Evolutionary conservation across 1,139 yeast genomes (phyloP), one percentile per base, ranked within the genome.

Genomic region (Candida glucosophila): DNA sequence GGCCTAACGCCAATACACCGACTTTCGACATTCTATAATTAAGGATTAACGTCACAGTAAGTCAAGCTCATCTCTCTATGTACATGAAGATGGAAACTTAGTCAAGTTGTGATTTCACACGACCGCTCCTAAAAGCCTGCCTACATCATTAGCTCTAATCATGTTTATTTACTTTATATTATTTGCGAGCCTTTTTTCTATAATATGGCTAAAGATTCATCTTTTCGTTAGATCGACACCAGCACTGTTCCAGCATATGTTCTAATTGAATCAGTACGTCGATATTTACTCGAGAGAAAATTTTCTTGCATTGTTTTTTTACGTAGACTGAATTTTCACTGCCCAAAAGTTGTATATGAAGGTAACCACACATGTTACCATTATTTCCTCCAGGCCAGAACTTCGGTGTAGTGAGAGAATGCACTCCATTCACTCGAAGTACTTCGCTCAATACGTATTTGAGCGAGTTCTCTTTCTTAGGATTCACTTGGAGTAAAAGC

Each of bases 1-100:
- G 98, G 1, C 98, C 98, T 38, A 90, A 55, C 3, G 90, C 95
- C 38, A 90, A 58, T n/a, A 86, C 92, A 30, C 97, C 98, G 2
- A 86, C 95, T 55, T 95, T 66, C 3, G 96, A 85, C 98, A 90
- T 90, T 9, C 11, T 19, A 19, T 8, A 19, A 7, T 6, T 7
- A 19, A 9, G 11, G 11, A 10, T 7, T 10, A 19, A 10, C 11
- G 7, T 10, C 21, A 7, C 7, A 10, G 11, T 19, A 10, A n/a
- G n/a, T n/a, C n/a, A n/a, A n/a, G n/a, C n/a, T n/a, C n/a, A n/a
- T n/a, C n/a, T n/a, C n/a, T n/a, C n/a, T n/a, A n/a, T n/a, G n/a
- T n/a, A n/a, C n/a, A n/a, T n/a, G n/a, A n/a, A n/a, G n/a, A n/a
- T n/a, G n/a, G n/a, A n/a, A n/a, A n/a, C n/a, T n/a, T n/a, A n/a